Percentiles rank a stretch among this genome's conserved stretches.
Evolutionary conservation across 2,329 filamentous ascomycete genomes (phyloP).

Genomic region (Hypoxylon sp.): DNA sequence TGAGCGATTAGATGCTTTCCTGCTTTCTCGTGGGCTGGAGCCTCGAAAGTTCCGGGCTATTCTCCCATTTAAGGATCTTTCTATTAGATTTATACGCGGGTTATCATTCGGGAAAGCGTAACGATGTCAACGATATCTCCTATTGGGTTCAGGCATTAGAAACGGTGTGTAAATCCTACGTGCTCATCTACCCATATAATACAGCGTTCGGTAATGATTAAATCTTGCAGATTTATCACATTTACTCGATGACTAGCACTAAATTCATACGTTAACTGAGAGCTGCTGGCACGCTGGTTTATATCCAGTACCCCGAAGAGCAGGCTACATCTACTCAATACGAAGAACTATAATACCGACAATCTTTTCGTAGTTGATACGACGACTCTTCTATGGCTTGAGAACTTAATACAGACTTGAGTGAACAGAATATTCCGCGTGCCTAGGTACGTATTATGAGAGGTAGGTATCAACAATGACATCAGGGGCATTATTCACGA

Average conservation of each 20-base stretch:
- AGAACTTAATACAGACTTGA: neutral
- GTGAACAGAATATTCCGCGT: neutral
- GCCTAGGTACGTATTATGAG: too few relatives aligned
- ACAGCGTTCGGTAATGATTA: neutral
- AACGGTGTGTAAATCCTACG: slow-evolving; percentile 4
- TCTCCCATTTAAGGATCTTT: slow-evolving; percentile 20
- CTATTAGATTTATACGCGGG: slow-evolving; percentile 36
- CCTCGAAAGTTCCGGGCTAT: slow-evolving; percentile 20
- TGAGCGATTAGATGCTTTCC: slow-evolving; percentile 60
- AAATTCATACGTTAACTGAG: too few relatives aligned
- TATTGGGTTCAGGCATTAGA: neutral
- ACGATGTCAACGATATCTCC: slow-evolving; percentile 18
- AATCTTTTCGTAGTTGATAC: neutral
- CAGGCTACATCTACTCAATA: neutral
- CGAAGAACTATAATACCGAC: neutral
- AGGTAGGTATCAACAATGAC: neutral
- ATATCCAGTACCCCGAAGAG: neutral
- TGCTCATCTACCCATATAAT: slow-evolving; percentile 7
- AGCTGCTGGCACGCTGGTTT: too few relatives aligned
- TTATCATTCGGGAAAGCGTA: slow-evolving; percentile 34
- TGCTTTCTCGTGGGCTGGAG: slow-evolving; percentile 36
- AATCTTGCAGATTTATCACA: neutral
- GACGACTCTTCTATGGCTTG: neutral
- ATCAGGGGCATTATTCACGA: neutral
- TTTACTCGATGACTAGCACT: too few relatives aligned